Base-by-base conservation (phyloP, 305 asterid genomes). In the Fraxinus paxiana region DNA sequence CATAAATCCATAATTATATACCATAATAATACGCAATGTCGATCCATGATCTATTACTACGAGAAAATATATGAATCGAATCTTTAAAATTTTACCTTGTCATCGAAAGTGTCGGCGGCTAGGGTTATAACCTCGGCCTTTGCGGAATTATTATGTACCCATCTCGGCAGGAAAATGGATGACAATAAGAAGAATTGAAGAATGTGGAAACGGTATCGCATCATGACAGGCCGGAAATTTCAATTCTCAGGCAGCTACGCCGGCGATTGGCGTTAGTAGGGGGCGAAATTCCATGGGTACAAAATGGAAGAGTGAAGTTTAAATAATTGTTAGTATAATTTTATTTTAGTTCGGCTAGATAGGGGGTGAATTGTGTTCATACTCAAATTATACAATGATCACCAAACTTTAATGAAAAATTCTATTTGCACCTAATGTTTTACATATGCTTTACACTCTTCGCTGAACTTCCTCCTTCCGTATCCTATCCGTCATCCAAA, bases 101-200 rank as follows among this genome's bases (percentile, higher is more conserved):
- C 97, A 30, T 84, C 88, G 76, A 94, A 95, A 75, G 91, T 92
- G 6, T 94, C 97, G 51, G 88, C 81, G 33, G 94, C 91, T 72
- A 95, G 82, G 76, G 95, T 88, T 77, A 95, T 94, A 77, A 95
- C 96, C 90, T 95, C 98, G 71, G 98, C 97, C 81, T 84, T 46
- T 0, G 86, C 89, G 20, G 85, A 87, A 18, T 73, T 80, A 81
- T 63, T 82, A 84, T 76, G 73, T 1, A 85, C 83, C 75, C 85
- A 86, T 82, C 80, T 87, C 75, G 80, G 75, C 6, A 88, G 5
- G 8, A 87, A 79, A 80, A 88, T 65, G 77, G 82, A 85, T 75
- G 81, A 78, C 15, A 86, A 38, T 71, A 86, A 0, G 0, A 89
- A 73, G 71, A 72, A 8, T 13, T 81, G 87, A 28, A 63, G 81